Conservation (phyloP, 352 stramenopile genomes). For the Phytophthora cajani region DNA sequence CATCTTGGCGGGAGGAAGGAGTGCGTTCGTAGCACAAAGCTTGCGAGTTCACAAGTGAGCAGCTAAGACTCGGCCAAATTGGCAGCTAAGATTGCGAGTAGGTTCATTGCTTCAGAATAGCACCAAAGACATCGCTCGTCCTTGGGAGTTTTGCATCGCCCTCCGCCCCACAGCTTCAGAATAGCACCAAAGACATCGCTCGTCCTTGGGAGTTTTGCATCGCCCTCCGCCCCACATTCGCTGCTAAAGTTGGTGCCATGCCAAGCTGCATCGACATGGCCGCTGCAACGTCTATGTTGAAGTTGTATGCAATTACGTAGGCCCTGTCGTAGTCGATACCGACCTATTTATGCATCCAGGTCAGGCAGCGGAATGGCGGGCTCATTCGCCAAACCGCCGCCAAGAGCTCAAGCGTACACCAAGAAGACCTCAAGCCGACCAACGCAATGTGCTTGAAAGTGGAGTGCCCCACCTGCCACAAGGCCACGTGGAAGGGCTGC, state of each 20-base stretch:
- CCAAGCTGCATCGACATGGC: no score
- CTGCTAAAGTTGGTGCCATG: constrained; percentile 6
- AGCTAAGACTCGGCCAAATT: neutral
- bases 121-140: neutral
- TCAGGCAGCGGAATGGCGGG: neutral
- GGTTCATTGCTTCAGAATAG: constrained; percentile 18
- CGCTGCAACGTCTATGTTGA: constrained; percentile 3
- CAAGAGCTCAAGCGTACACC: constrained; percentile 11
- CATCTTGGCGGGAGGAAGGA: neutral
- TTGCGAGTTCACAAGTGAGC: constrained; percentile 19
- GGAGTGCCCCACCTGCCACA: constrained; percentile 65
- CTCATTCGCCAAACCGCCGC: constrained; percentile 25
- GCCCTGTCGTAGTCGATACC: neutral
- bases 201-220: constrained; percentile 2
- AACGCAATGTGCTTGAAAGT: constrained; percentile 63
- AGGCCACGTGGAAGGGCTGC: constrained; percentile 68
- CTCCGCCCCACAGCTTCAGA: constrained; percentile 9
- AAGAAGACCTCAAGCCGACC: neutral
- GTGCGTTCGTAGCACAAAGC: neutral
- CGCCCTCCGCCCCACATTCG: constrained; percentile 1
- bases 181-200: constrained; percentile 15
- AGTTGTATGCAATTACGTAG: constrained; percentile 1
- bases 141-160: constrained; percentile 4
- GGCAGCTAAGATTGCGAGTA: neutral
- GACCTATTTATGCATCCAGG: neutral